A percentile compares a stretch with the other conserved stretches of the same genome.
phyloP scores from a whole-genome alignment of 306 rosid species.

The Albizia julibrissin region DNA sequence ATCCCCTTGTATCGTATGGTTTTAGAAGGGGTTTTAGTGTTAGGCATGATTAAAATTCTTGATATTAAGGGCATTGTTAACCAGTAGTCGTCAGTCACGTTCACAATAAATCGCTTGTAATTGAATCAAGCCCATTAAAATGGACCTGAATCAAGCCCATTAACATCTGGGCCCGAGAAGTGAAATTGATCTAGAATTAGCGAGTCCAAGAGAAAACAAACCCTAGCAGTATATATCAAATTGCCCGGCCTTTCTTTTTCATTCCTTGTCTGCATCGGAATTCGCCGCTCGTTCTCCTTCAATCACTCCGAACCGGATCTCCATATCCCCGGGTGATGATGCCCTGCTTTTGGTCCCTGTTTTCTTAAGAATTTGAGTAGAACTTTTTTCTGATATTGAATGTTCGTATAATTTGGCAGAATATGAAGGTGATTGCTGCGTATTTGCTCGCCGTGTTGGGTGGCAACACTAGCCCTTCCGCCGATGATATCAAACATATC shows the following conservation, averaged over 20 bases:
- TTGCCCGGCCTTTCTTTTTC: background rate
- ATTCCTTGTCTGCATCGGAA: background rate
- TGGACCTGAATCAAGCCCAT: background rate
- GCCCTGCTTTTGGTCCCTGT: background rate
- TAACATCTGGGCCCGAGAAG: background rate
- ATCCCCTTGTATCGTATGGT: rapidly evolving
- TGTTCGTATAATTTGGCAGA: background rate
- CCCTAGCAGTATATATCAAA: constrained; percentile 26
- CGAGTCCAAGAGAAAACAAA: background rate
- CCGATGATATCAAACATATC: constrained; percentile 42
- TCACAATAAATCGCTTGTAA: no score
- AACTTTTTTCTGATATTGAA: background rate
- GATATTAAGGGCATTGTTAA: no score
- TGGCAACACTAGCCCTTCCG: constrained; percentile 50
- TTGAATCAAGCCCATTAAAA: background rate
- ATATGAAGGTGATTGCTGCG: constrained; percentile 60
- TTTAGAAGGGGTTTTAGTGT: no score
- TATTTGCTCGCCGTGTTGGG: constrained; percentile 59
- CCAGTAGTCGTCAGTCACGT: no score
- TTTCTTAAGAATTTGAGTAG: background rate
- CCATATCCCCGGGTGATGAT: background rate
- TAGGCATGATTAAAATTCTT: no score
- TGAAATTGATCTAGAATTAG: background rate
- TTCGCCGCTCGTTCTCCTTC: background rate
- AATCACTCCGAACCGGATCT: background rate